Evolutionary conservation across 2,329 filamentous ascomycete genomes (phyloP), one percentile per base, ranked within the genome.

Genomic region (Cylindrodendrum hubeiense): DNA sequence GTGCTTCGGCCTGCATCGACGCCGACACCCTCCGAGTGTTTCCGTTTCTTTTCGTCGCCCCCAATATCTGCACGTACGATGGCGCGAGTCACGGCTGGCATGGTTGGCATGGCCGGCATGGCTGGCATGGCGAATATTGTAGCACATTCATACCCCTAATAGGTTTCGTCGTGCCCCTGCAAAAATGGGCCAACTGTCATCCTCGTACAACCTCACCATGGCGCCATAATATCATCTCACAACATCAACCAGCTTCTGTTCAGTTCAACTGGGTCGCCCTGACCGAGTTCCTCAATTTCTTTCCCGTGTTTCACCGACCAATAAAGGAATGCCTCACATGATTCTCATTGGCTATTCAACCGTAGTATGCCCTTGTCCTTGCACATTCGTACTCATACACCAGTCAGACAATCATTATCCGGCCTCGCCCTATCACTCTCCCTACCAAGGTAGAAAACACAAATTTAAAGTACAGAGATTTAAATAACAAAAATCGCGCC

Each of bases 261-360:
- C 6, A 50, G n/a, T 49, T 8, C n/a, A 8, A 30, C 19, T 33
- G 26, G n/a, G n/a, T n/a, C 15, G n/a, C 28, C 21, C 12, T 33
- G n/a, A 3, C 28, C 47, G 47, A 50, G n/a, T 19, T 30, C 28
- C n/a, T 50, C 10, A 21, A n/a, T 39, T 39, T 6, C 15, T 15
- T n/a, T 39, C 24, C 47, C n/a, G 19, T 33, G 28, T 50, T n/a
- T 50, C 47, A 15, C 47, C 47, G 47, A 22, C 47, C n/a, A 50
- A 30, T 9, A 10, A 50, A 33, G 28, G 26, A 30, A 50, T 33
- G 47, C 28, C n/a, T 50, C 10, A 19, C n/a, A 13, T 33, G n/a
- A 33, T 50, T 50, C 28, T 33, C 47, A 34, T 50, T 50, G 47
- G 47, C 47, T 50, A 50, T 50, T 50, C 47, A 50, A 33, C 7